Evolutionary conservation across 1,139 yeast species (phyloP).

Genomic region (Yamadazyma membranifaciens): DNA sequence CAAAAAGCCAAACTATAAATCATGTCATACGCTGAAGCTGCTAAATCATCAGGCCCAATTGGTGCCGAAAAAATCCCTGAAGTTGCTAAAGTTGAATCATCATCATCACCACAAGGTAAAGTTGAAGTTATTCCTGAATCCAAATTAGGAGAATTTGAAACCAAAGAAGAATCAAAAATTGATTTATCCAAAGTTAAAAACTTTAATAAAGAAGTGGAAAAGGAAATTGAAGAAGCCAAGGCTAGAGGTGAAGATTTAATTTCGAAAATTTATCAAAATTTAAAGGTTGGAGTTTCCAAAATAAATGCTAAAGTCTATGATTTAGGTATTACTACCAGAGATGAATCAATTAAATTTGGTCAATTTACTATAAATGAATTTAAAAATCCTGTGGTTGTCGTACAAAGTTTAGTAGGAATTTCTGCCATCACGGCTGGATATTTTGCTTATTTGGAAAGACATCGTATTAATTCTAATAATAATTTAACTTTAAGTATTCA

Average conservation of each 20-base stretch:
- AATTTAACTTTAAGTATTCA: conserved; percentile 52
- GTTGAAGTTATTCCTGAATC: conserved; percentile 29
- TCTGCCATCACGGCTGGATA: conserved; percentile 50
- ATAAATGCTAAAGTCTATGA: conserved; percentile 10
- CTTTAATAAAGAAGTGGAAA: conserved; percentile 18
- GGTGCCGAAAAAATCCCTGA: conserved; percentile 21
- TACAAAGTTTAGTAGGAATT: conserved; percentile 52
- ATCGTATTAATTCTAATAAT: conserved; percentile 44
- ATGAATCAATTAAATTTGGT: conserved; percentile 6
- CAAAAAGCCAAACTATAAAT: not conserved
- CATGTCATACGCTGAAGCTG: conserved; percentile 40
- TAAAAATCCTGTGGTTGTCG: conserved; percentile 61
- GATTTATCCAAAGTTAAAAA: conserved; percentile 13
- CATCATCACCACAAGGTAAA: conserved; percentile 24
- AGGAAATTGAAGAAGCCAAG: conserved; percentile 18
- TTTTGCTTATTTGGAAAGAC: conserved; percentile 53
- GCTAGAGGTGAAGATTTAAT: conserved; percentile 19
- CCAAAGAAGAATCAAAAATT: conserved; percentile 21
- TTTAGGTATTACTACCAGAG: conserved; percentile 12
- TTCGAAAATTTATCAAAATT: conserved; percentile 11
- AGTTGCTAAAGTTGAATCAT: conserved; percentile 6
- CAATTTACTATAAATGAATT: conserved; percentile 20
- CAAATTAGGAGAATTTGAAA: conserved; percentile 29
- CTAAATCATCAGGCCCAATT: conserved; percentile 36
- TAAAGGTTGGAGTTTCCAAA: conserved; percentile 7